Percentiles rank a stretch among this genome's conserved stretches.
phyloP scores from a whole-genome alignment of 805 yeast genomes.

The Suhomyces pyralidae region DNA sequence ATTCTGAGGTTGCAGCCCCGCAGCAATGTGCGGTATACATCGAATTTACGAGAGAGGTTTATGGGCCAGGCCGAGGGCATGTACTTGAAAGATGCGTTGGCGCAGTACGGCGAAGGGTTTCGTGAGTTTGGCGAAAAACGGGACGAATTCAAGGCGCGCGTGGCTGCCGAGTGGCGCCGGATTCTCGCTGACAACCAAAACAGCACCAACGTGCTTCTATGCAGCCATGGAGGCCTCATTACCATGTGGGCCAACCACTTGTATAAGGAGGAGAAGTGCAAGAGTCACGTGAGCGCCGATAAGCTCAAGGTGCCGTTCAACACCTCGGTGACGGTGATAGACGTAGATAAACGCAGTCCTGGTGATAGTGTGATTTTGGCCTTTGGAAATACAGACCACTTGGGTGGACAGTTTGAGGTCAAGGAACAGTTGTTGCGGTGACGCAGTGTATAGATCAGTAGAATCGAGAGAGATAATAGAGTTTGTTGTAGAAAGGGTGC shows the following conservation, averaged over 20 bases:
- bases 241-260: conserved; percentile 56
- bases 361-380: conserved; percentile 43
- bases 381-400: conserved; percentile 68
- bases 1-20: conserved; percentile 30
- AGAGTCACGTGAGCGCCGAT: conserved; percentile 34
- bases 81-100: conserved; percentile 64
- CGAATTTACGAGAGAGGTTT: conserved; percentile 60
- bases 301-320: conserved; percentile 63
- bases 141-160: conserved; percentile 45
- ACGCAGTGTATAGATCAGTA: background rate
- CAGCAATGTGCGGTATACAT: conserved; percentile 27
- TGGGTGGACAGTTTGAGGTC: conserved; percentile 41
- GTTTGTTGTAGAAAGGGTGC: no score
- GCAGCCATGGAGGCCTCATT: conserved; percentile 83
- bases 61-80: conserved; percentile 81
- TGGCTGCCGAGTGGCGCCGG: conserved; percentile 44
- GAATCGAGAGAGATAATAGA: background rate
- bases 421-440: conserved; percentile 18
- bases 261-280: conserved; percentile 35
- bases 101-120: conserved; percentile 53
- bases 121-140: conserved; percentile 65
- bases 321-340: conserved; percentile 70
- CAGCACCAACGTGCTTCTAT: conserved; percentile 51
- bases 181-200: conserved; percentile 36
- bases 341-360: conserved; percentile 41